Base-by-base conservation (phyloP, 2,329 filamentous ascomycete genomes). In the Aspergillus carbonarius region DNA sequence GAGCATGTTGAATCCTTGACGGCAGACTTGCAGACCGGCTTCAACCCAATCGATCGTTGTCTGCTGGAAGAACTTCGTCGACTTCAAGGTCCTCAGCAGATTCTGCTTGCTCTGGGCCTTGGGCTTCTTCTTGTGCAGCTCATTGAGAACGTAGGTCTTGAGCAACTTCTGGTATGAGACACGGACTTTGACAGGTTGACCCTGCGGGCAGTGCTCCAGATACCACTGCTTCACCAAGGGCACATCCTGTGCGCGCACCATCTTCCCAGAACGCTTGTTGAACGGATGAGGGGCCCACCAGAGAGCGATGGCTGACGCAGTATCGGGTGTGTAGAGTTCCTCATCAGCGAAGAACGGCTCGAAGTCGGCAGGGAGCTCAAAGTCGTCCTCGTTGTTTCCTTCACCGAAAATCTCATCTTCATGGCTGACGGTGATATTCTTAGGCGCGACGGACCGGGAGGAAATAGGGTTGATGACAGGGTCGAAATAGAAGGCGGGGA, bases 211-310 rank as follows among this genome's bases (percentile, higher is more conserved):
- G 73, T 99, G 96, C 77, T 99, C 93, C 5, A 99, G 83, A 71
- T 99, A 99, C 91, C 92, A 98, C 74, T 98, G 95, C 78, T 99
- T 99, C 54, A 99, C 90, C 8, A 99, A 80, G 4, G 96, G 92
- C 18, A 99, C 95, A 75, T 99, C 96, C 76, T 99, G 93, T 12
- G 95, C 95, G 55, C 96, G 87, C 60, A 98, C 93, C 93, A 97
- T 99, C 65, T 88, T 89, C 35, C 95, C 95, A 39, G 95, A 98
- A 58, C 95, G 86, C 69, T 92, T 88, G 76, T 99, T 88, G 74
- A 99, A 99, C 0, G 96, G 95, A 72, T 91, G 96, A 23, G 95
- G 96, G 27, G 95, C 93, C 96, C 96, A 99, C 93, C 95, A 99
- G 20, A 99, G 80, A 52, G 92, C 87, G 64, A 99, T 96, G 2